Conservation (phyloP, 2,329 filamentous ascomycete genomes). For the Xylaria sp. region DNA sequence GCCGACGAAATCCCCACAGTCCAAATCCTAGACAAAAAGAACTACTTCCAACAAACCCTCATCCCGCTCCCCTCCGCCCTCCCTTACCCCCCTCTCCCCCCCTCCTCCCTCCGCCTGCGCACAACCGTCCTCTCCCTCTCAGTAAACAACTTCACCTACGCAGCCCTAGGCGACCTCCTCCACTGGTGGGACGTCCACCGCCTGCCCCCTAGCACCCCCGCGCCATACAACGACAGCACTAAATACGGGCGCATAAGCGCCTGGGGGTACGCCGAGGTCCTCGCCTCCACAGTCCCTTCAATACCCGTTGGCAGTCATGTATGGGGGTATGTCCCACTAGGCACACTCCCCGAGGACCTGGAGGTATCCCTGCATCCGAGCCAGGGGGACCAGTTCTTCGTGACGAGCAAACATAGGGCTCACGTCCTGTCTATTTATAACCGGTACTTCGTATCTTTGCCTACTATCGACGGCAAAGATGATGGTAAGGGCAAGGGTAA, state of each 20-base stretch:
- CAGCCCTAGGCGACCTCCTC: constrained; percentile 45
- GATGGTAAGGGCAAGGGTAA: too few relatives aligned
- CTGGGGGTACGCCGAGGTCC: constrained; percentile 60
- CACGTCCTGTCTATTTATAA: constrained; percentile 59
- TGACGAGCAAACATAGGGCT: constrained; percentile 52
- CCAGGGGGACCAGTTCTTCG: constrained; percentile 51
- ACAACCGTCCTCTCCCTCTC: constrained; percentile 49
- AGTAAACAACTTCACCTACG: constrained; percentile 53
- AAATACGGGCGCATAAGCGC: constrained; percentile 60
- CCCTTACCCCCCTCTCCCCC: constrained; percentile 42
- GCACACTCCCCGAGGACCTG: constrained; percentile 53
- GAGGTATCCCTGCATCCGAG: constrained; percentile 44
- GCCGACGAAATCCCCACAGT: constrained; percentile 45
- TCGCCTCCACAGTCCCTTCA: constrained; percentile 54
- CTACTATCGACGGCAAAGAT: too few relatives aligned
- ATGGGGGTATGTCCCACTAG: constrained; percentile 59
- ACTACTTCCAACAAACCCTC: constrained; percentile 47
- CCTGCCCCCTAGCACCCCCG: constrained; percentile 51
- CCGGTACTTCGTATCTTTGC: constrained; percentile 49
- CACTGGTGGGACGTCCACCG: constrained; percentile 59
- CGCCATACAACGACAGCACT: constrained; percentile 51
- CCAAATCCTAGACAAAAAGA: constrained; percentile 49
- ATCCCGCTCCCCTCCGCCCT: constrained; percentile 44
- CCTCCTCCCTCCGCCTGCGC: constrained; percentile 49
- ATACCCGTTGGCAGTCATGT: constrained; percentile 53